Evolutionary conservation across 2,329 filamentous ascomycete genomes (phyloP), one percentile per base, ranked within the genome.

Genomic region (Cercospora sesami): DNA sequence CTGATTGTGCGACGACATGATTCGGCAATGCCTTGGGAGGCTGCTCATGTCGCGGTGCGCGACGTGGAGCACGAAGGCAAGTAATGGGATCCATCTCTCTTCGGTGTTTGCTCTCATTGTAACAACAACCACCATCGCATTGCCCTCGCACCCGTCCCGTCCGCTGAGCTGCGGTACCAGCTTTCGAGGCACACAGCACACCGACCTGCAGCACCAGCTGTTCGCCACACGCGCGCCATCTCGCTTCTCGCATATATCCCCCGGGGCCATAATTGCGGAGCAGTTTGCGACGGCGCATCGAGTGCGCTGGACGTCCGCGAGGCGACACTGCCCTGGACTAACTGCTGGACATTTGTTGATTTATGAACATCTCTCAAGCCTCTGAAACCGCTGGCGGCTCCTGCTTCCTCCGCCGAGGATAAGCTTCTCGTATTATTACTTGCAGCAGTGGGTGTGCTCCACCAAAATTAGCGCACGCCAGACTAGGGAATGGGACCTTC

Each of bases 361-460:
- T 21, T 14, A 51, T 51, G 45, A 51, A 51, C n/a, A n/a, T 6
- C 45, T 23, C 9, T 28, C 23, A 12, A 23, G 5, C 48, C 48
- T 53, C 48, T 21, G 12, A 53, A 23, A 26, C 48, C 48, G 10
- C 48, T 53, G 45, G 10, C 45, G 45, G 45, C 45, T 14, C 45
- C 45, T 51, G 45, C 45, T 51, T 21, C 45, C 18, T 26, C 48
- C 48, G 48, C 48, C 21, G 62, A 28, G 66, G 33, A 36, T 68
- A 68, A 68, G 66, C 66, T 62, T 63, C 63, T 68, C 66, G 66
- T 68, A 68, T 68, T 60, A n/a, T 51, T 10, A 61, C 63, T 26
- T 65, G 31, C 45, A 60, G 42, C 65, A 42, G 33, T 28, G 65
- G 45, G 58, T 59, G 66, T 63, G 66, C 66, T 55, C 64, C 64